phyloP scores from a whole-genome alignment of 139 green algal species.

The Tetraselmis chui region DNA sequence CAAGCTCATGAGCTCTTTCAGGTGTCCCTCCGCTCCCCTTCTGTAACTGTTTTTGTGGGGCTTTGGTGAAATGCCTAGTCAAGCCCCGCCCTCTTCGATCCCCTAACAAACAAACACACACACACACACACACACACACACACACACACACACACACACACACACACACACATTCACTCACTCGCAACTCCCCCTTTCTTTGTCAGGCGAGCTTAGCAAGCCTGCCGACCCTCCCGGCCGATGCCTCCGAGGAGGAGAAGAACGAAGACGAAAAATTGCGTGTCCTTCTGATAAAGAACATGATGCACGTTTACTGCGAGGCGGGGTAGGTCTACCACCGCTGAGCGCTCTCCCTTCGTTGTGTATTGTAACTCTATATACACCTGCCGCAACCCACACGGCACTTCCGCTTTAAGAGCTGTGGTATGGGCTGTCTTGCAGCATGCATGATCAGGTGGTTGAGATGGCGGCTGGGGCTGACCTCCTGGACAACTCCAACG shows the following conservation, averaged over 20 bases:
- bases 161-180: too few species aligned
- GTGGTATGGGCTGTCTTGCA: background rate
- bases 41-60: too few species aligned
- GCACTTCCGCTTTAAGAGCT: too few species aligned
- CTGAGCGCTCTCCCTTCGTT: background rate
- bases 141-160: too few species aligned
- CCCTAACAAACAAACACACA: too few species aligned
- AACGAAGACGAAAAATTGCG: background rate
- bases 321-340: background rate
- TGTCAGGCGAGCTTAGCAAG: background rate
- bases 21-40: background rate
- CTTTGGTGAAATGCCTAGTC: too few species aligned
- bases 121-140: too few species aligned
- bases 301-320: background rate
- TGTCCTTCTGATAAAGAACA: background rate
- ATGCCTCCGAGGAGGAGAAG: background rate
- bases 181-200: background rate
- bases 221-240: background rate
- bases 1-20: background rate
- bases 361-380: too few species aligned
- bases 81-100: background rate
- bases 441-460: background rate
- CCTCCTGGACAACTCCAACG: background rate
- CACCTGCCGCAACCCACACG: too few species aligned
- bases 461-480: background rate